A percentile compares a stretch with the other conserved stretches of the same genome.
phyloP scores from a whole-genome alignment of 306 rosid genomes.

The Casuarina equisetifolia region DNA sequence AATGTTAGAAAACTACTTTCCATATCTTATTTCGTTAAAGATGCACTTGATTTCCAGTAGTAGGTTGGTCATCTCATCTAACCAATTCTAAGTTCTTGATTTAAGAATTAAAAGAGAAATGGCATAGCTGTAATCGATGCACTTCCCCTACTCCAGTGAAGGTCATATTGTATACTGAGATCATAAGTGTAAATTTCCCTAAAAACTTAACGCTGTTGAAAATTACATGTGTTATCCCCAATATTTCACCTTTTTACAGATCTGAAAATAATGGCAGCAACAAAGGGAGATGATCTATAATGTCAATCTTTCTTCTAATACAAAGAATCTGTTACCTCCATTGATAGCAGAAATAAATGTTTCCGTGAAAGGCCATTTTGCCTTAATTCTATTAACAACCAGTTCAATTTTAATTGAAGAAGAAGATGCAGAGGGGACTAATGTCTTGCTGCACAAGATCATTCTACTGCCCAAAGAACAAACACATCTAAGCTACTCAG shows the following conservation, averaged over 20 bases:
- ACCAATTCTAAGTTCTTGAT: not conserved
- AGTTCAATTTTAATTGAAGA: not conserved
- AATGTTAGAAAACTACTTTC: conserved; percentile 6
- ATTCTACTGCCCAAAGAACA: not conserved
- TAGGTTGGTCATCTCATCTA: no score
- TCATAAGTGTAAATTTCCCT: not conserved
- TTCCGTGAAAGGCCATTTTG: not conserved
- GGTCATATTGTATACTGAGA: not conserved
- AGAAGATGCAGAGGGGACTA: not conserved
- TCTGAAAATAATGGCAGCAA: not conserved
- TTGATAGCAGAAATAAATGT: not conserved
- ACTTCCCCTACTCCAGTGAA: not conserved
- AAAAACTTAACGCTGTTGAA: not conserved
- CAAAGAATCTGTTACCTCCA: not conserved
- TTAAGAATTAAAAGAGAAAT: not conserved
- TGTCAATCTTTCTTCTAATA: not conserved
- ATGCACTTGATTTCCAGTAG: no score
- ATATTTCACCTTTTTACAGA: not conserved
- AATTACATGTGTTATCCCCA: not conserved
- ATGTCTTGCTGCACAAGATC: not conserved
- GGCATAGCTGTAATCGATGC: not conserved
- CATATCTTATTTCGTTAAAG: not conserved
- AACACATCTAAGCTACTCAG: not conserved
- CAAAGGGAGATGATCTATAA: not conserved
- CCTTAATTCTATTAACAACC: not conserved